Conservation (phyloP, 371 early-diverging fungal species). For the Paraphysoderma sedebokerense region DNA sequence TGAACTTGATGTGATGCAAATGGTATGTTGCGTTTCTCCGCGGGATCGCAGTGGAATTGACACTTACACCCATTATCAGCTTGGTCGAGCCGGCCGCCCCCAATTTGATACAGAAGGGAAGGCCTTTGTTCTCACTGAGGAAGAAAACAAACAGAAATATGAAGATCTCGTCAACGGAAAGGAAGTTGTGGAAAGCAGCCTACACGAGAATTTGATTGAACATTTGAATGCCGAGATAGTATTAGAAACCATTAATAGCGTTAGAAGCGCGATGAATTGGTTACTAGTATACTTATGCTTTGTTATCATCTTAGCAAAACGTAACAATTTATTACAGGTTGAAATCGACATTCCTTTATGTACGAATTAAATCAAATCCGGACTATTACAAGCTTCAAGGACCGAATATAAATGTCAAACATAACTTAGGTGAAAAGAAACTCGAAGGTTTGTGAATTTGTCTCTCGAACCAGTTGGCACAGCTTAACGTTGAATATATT, state of each 20-base stretch:
- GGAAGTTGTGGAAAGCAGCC: slow-evolving; percentile 46
- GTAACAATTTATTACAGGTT: slow-evolving; percentile 22
- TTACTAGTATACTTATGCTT: not conserved
- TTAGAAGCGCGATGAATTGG: slow-evolving; percentile 44
- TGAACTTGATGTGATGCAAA: slow-evolving; percentile 61
- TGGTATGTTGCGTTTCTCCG: too few species aligned
- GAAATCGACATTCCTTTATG: slow-evolving; percentile 51
- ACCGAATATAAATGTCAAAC: not conserved
- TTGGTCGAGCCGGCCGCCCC: slow-evolving; percentile 82
- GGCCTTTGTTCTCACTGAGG: slow-evolving; percentile 57
- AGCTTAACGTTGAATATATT: not conserved
- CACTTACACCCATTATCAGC: too few species aligned
- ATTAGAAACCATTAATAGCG: slow-evolving; percentile 38
- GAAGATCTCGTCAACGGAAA: slow-evolving; percentile 31
- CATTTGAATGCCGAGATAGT: slow-evolving; percentile 70
- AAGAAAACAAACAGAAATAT: slow-evolving; percentile 30
- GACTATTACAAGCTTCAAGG: slow-evolving; percentile 28
- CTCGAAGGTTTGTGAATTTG: slow-evolving; percentile 17
- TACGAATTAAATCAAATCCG: slow-evolving; percentile 42
- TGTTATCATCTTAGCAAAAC: not conserved
- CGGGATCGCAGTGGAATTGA: too few species aligned
- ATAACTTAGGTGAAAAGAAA: slow-evolving; percentile 15
- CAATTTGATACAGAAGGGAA: slow-evolving; percentile 60
- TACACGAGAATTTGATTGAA: slow-evolving; percentile 58
- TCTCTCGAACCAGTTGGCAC: not conserved